Conservation (phyloP, 768 basidiomycete genomes). For the Mycena vulgaris region DNA sequence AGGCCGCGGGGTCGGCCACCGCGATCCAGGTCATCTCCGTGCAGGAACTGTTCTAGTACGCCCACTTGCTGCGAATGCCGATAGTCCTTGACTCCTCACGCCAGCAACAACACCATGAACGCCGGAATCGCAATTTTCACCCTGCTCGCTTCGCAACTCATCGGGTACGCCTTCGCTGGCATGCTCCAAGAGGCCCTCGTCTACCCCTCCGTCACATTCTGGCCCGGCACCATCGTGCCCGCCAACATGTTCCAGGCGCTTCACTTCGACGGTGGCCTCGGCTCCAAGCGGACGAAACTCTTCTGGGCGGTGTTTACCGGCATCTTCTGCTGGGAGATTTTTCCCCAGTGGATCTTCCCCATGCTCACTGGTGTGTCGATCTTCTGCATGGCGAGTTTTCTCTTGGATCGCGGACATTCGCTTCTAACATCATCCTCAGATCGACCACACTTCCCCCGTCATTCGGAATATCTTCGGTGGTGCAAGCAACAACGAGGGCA, state of each 20-base stretch:
- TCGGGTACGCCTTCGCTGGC: conserved; percentile 50
- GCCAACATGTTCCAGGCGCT: too few species aligned
- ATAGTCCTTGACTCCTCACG: conserved; percentile 25
- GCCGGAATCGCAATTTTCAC: too few species aligned
- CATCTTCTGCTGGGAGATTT: conserved; percentile 53
- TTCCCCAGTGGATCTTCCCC: conserved; percentile 57
- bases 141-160: too few species aligned
- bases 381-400: conserved; percentile 47
- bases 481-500: conserved; percentile 53
- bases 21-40: too few species aligned
- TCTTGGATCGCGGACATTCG: conserved; percentile 20
- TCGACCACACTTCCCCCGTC: conserved; percentile 41
- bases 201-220: conserved; percentile 41
- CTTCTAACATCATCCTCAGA: conserved; percentile 18
- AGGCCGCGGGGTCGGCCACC: too few species aligned
- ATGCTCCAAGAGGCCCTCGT: conserved; percentile 43
- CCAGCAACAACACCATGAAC: too few species aligned
- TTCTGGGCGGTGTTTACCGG: conserved; percentile 57
- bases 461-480: conserved; percentile 57
- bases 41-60: conserved; percentile 48
- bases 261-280: conserved; percentile 53
- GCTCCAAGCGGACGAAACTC: conserved; percentile 55
- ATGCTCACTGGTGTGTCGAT: conserved; percentile 46
- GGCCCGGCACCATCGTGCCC: conserved; percentile 41
- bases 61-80: conserved; percentile 7